These are phyloP conservation scores for Mucor racemosus DNA, from an alignment of 371 early-diverging fungal genomes.

Conservation along the genomic window DNA sequence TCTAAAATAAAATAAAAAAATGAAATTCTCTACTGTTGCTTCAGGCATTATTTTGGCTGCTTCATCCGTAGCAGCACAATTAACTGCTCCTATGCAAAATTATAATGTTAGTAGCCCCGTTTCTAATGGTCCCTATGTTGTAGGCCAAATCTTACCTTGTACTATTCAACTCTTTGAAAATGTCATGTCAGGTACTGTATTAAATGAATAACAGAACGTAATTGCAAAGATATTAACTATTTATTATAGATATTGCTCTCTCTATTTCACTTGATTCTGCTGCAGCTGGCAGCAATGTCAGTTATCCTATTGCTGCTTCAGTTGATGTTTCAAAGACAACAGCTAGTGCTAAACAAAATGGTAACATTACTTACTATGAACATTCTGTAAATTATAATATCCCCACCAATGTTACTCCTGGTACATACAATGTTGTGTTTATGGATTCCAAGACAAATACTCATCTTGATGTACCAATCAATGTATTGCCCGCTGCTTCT, in stretches of 20 bases:
- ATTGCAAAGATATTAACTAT: background rate
- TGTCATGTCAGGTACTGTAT: slow-evolving; percentile 28
- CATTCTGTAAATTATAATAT: slow-evolving; percentile 51
- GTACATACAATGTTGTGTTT: slow-evolving; percentile 51
- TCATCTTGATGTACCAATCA: slow-evolving; percentile 41
- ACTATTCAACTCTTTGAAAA: slow-evolving; percentile 36
- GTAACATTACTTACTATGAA: slow-evolving; percentile 46
- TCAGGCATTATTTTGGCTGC: slow-evolving; percentile 23
- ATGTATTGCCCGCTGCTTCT: slow-evolving; percentile 44
- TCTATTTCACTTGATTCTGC: slow-evolving; percentile 27
- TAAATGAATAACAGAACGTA: background rate
- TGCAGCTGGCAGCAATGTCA: slow-evolving; percentile 18
- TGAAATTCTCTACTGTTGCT: slow-evolving; percentile 27
- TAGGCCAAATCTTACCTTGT: slow-evolving; percentile 43
- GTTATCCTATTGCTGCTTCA: slow-evolving; percentile 27
- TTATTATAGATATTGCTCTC: slow-evolving; percentile 23
- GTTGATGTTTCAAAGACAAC: slow-evolving; percentile 43
- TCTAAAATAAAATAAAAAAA: background rate
- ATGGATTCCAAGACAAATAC: slow-evolving; percentile 39
- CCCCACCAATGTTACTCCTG: slow-evolving; percentile 38
- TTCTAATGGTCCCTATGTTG: slow-evolving; percentile 44
- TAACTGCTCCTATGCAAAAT: slow-evolving; percentile 41
- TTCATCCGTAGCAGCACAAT: slow-evolving; percentile 33
- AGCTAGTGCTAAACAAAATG: slow-evolving; percentile 30
- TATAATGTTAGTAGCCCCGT: slow-evolving; percentile 48